Percentiles rank a stretch among this genome's conserved stretches.
Conservation (phyloP, 2,329 filamentous ascomycete genomes). For the Sarocladiaceae sp. region DNA sequence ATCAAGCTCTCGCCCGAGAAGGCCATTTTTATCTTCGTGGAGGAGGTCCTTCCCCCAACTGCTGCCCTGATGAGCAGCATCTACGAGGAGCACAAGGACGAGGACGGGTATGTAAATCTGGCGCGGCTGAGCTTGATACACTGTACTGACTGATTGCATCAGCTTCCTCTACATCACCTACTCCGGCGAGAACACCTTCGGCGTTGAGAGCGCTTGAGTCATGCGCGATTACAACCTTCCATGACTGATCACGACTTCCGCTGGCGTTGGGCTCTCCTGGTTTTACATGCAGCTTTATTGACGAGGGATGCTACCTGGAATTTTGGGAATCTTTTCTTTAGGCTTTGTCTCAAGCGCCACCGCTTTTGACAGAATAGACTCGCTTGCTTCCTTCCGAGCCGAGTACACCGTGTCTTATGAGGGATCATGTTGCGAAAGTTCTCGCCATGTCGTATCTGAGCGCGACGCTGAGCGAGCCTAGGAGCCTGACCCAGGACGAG, state of each 20-base stretch:
- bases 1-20: slow-evolving; percentile 99
- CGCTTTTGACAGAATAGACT: slow-evolving; percentile 7
- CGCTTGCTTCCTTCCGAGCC: not conserved
- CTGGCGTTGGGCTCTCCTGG: slow-evolving; percentile 6
- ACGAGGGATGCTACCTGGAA: not conserved
- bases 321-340: slow-evolving; percentile 4
- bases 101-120: slow-evolving; percentile 51
- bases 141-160: slow-evolving; percentile 15
- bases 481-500: not conserved
- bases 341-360: slow-evolving; percentile 1
- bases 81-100: slow-evolving; percentile 97
- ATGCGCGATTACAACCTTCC: slow-evolving; percentile 3
- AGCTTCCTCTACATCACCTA: slow-evolving; percentile 99
- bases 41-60: slow-evolving; percentile 93
- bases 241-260: slow-evolving; percentile 6
- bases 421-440: not conserved
- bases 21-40: slow-evolving; percentile 99
- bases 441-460: not conserved
- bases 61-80: slow-evolving; percentile 98
- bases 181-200: slow-evolving; percentile 99
- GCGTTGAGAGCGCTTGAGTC: slow-evolving; percentile 30
- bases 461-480: not conserved
- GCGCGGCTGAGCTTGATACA: not conserved
- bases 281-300: slow-evolving; percentile 1
- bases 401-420: no score